These are phyloP conservation scores for Chrysophaeum taylorii DNA, from an alignment of 352 stramenopile species.

Conservation along the genomic window DNA sequence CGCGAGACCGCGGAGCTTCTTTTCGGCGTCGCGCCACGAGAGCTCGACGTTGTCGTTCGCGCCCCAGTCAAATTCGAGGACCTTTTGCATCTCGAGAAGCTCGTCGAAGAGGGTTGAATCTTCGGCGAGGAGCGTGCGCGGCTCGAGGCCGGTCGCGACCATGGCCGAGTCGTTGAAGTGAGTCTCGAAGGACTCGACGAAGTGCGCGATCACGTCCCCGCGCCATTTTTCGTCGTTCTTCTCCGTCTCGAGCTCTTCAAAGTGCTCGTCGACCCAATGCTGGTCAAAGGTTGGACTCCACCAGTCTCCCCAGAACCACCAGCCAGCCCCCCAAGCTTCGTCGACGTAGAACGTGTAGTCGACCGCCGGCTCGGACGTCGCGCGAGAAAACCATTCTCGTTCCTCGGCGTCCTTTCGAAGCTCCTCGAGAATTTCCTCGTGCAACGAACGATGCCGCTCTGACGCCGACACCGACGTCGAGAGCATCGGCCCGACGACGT, in stretches of 20 bases:
- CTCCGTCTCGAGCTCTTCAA: neutral
- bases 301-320: neutral
- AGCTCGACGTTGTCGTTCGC: neutral
- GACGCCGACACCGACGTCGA: neutral
- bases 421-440: slow-evolving; percentile 4
- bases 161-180: slow-evolving; percentile 12
- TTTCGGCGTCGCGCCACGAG: neutral
- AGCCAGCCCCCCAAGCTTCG: neutral
- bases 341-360: too few relatives aligned
- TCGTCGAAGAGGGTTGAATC: neutral
- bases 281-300: too few relatives aligned
- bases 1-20: neutral
- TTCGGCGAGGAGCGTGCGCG: neutral
- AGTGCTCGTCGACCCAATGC: neutral
- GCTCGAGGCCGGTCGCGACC: neutral
- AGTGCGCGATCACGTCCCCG: neutral
- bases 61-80: neutral
- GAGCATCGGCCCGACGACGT: neutral
- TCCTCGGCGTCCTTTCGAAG: neutral
- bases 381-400: neutral
- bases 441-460: neutral
- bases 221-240: slow-evolving; percentile 12
- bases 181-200: neutral
- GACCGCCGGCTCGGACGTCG: neutral
- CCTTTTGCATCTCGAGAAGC: neutral